Evolutionary conservation across 2,329 filamentous ascomycete species (phyloP).

Genomic region (Blastomyces parvus): DNA sequence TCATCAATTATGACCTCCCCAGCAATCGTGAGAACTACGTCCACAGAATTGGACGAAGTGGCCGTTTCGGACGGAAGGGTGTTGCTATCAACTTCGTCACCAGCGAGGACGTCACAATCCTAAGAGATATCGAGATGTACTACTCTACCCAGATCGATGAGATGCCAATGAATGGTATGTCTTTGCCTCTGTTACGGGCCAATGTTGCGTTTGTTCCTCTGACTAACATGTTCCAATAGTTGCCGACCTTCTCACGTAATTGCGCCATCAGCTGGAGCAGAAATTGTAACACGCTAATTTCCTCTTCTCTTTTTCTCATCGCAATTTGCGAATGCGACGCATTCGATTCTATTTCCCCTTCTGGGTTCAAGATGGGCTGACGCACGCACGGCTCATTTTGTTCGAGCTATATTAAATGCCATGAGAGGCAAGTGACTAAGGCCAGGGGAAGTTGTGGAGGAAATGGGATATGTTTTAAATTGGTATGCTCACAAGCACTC

Average conservation of each 20-base stretch:
- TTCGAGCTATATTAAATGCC: not conserved
- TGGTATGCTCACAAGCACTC: conserved; percentile 11
- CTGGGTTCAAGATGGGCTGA: not conserved
- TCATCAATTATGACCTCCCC: conserved; percentile 98
- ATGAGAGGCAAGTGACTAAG: not conserved
- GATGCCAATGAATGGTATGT: conserved; percentile 92
- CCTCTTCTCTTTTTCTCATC: not conserved
- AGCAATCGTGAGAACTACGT: conserved; percentile 99
- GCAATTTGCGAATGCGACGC: not conserved
- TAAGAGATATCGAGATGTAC: conserved; percentile 94
- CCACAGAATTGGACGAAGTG: conserved; percentile 91
- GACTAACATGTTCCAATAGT: conserved; percentile 12
- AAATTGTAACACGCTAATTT: not conserved
- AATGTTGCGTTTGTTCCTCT: not conserved
- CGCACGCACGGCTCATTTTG: not conserved
- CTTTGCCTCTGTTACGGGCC: not conserved
- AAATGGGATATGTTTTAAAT: conserved; percentile 16
- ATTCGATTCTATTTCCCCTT: not conserved
- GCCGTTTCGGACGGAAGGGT: conserved; percentile 93
- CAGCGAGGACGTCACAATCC: conserved; percentile 91
- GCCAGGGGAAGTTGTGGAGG: conserved; percentile 14
- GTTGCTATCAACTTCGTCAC: conserved; percentile 99
- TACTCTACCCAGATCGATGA: conserved; percentile 96
- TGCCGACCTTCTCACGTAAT: conserved; percentile 21
- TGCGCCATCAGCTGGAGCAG: not conserved